A percentile compares a stretch with the other conserved stretches of the same genome.
These are phyloP conservation scores for Adansonia digitata DNA, from an alignment of 345 rosid genomes.

Conservation along the genomic window DNA sequence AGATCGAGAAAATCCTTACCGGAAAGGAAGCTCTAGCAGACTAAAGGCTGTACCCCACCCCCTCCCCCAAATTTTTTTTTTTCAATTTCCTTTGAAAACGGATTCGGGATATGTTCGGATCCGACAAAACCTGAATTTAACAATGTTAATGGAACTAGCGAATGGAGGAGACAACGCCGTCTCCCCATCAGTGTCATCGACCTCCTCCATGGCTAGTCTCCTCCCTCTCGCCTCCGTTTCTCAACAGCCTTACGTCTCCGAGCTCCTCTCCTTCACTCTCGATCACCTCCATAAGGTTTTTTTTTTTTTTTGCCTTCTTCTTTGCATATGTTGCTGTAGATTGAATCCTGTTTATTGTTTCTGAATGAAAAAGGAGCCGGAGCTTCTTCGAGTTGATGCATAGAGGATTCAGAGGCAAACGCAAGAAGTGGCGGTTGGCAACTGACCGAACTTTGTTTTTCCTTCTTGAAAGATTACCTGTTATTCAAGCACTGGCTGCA, in stretches of 20 bases:
- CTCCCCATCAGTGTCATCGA: conserved; percentile 23
- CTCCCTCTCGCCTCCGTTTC: conserved; percentile 78
- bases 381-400: conserved; percentile 88
- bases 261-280: conserved; percentile 61
- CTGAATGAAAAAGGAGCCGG: conserved; percentile 61
- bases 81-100: background rate
- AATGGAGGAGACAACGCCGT: conserved; percentile 30
- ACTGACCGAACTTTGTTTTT: conserved; percentile 19
- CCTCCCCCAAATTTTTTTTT: too few species aligned
- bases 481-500: conserved; percentile 81
- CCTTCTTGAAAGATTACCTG: conserved; percentile 53
- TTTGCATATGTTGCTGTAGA: background rate
- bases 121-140: background rate
- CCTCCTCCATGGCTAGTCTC: conserved; percentile 35
- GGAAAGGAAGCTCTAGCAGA: background rate
- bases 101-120: background rate
- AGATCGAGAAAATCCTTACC: conserved; percentile 3
- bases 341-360: background rate
- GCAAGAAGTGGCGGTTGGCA: conserved; percentile 94
- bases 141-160: conserved; percentile 41
- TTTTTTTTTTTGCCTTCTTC: background rate
- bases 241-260: conserved; percentile 92
- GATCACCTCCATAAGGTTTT: conserved; percentile 66
- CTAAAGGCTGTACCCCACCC: background rate
- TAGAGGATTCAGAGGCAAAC: conserved; percentile 95